A percentile compares a stretch with the other conserved stretches of the same genome.
phyloP scores from a whole-genome alignment of 495 filamentous ascomycete species.

The Neurospora terricola region DNA sequence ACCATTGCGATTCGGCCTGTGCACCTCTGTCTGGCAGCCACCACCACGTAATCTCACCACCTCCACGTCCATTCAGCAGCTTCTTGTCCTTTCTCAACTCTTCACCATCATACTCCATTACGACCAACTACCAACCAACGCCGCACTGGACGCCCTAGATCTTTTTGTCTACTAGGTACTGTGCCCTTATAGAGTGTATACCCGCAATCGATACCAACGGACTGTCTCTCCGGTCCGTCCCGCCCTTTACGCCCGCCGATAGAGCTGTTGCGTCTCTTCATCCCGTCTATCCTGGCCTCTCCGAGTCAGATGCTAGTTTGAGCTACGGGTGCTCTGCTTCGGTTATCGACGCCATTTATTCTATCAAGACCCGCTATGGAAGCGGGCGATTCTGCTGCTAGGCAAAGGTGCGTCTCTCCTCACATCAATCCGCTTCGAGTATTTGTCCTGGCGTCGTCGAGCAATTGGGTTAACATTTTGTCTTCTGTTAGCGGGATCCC shows the following conservation, averaged over 20 bases:
- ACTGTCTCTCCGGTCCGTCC: neutral
- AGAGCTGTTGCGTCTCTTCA: neutral
- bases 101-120: neutral
- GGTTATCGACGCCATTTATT: slow-evolving; percentile 4
- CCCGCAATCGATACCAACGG: neutral
- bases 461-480: slow-evolving; percentile 6
- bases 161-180: neutral
- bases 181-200: neutral
- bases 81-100: neutral
- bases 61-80: neutral
- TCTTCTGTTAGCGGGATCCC: slow-evolving; percentile 17
- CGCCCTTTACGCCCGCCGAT: neutral
- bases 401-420: slow-evolving; percentile 38
- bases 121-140: neutral
- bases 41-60: neutral
- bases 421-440: slow-evolving; percentile 1
- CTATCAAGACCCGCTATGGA: slow-evolving; percentile 37
- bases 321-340: slow-evolving; percentile 7
- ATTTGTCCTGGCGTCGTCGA: neutral
- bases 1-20: neutral
- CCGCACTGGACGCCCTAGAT: neutral
- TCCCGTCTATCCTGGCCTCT: neutral
- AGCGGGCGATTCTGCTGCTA: slow-evolving; percentile 37
- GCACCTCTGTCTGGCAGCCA: neutral
- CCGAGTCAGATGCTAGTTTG: slow-evolving; percentile 11